A percentile compares a stretch with the other conserved stretches of the same genome.
phyloP scores from a whole-genome alignment of 805 yeast genomes.

The Yarrowia divulgata region DNA sequence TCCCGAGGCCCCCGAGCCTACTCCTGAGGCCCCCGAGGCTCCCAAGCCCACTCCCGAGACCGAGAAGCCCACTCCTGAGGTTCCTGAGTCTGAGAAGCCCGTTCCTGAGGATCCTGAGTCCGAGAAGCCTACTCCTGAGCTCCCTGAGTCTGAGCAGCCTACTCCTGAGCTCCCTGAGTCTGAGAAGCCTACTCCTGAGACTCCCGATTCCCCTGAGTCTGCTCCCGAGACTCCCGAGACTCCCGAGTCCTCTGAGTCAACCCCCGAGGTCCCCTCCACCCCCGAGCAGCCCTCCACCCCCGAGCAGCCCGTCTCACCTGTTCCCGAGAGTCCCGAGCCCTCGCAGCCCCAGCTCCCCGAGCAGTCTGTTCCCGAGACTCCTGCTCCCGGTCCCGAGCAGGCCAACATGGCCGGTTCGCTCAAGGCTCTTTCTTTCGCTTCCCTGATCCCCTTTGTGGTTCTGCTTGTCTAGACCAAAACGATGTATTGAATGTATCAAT shows the following conservation, averaged over 20 bases:
- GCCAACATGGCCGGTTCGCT: constrained; percentile 19
- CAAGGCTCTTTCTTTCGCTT: constrained; percentile 2
- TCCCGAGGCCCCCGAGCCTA: constrained; percentile 9
- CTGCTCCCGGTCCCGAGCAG: constrained; percentile 9
- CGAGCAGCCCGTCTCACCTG: background rate
- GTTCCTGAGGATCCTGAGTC: no score
- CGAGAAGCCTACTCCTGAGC: background rate
- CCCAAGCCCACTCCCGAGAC: no score
- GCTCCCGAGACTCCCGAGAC: background rate
- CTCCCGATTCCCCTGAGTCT: constrained; percentile 5
- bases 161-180: constrained; percentile 14
- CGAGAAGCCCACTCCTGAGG: no score
- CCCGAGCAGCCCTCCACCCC: background rate
- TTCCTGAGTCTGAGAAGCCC: constrained; percentile 4
- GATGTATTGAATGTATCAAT: constrained; percentile 5
- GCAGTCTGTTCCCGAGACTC: background rate
- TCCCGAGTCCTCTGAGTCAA: background rate
- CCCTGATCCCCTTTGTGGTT: constrained; percentile 2
- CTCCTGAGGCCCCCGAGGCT: background rate
- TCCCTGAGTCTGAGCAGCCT: background rate
- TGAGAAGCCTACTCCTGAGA: constrained; percentile 16
- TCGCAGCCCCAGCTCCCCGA: constrained; percentile 10
- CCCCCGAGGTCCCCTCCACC: background rate
- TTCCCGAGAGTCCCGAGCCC: no score
- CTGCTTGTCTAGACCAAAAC: constrained; percentile 5